A percentile compares a stretch with the other conserved stretches of the same genome.
Evolutionary conservation across 169 alveolate species (phyloP).

Genomic region (Amoebophrya sp.): DNA sequence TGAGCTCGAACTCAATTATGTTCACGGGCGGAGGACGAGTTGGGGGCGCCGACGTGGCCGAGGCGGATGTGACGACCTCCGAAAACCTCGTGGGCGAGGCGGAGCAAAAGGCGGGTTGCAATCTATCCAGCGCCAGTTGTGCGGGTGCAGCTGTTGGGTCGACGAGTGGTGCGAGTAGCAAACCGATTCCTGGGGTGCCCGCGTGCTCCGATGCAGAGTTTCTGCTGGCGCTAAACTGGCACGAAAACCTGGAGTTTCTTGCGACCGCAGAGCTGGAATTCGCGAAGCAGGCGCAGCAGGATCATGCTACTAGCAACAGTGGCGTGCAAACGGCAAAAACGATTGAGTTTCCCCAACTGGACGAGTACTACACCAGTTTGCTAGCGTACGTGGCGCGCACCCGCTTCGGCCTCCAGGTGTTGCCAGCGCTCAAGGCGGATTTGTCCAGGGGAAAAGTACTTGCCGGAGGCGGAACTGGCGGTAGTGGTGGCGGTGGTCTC

Average conservation of each 20-base stretch:
- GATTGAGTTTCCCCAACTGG: neutral
- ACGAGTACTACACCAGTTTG: neutral
- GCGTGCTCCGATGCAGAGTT: neutral
- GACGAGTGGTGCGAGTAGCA: neutral
- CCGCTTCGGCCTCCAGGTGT: neutral
- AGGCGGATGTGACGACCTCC: neutral
- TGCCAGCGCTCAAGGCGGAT: too few relatives aligned
- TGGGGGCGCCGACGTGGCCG: neutral
- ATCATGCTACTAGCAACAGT: neutral
- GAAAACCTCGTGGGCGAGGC: too few relatives aligned
- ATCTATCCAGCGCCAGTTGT: too few relatives aligned
- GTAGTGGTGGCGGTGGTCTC: too few relatives aligned
- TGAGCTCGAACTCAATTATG: too few relatives aligned
- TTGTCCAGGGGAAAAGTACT: too few relatives aligned
- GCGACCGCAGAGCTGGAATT: neutral
- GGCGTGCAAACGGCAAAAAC: too few relatives aligned
- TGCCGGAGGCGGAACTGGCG: too few relatives aligned
- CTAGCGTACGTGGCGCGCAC: neutral
- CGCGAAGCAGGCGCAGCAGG: neutral
- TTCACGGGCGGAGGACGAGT: too few relatives aligned
- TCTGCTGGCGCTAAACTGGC: neutral
- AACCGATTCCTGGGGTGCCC: neutral
- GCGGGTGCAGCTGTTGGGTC: too few relatives aligned
- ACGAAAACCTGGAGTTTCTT: neutral
- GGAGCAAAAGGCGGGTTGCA: too few relatives aligned